phyloP scores from a whole-genome alignment of 108 stramenopile genomes.

The Nitzschia sp. region DNA sequence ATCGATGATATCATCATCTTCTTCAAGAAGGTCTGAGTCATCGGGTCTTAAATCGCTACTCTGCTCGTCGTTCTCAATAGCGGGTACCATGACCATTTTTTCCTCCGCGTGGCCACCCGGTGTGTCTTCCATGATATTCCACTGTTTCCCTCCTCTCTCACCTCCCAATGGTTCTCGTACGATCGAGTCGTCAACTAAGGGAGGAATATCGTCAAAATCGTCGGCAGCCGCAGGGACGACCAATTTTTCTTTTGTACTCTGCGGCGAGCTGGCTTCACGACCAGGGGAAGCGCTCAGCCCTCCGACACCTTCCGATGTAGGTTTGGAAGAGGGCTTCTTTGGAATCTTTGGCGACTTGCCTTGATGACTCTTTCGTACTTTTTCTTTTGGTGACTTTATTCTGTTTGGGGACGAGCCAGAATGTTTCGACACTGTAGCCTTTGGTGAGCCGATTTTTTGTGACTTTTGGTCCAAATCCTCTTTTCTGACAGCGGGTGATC shows the following conservation, averaged over 20 bases:
- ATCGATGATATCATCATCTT: slow-evolving; percentile 13
- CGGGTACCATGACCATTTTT: slow-evolving; percentile 11
- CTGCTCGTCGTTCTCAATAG: slow-evolving; percentile 26
- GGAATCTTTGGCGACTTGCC: neutral
- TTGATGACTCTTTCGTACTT: neutral
- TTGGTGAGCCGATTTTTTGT: no score
- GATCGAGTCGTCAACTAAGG: slow-evolving; percentile 8
- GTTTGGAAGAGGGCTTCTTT: neutral
- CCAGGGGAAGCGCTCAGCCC: no score
- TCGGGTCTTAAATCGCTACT: neutral
- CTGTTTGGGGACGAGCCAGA: no score
- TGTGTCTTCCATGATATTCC: slow-evolving; percentile 29
- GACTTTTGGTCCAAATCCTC: neutral
- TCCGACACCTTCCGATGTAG: no score
- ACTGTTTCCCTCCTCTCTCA: slow-evolving; percentile 7
- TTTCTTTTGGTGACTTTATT: neutral
- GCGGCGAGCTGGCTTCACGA: no score
- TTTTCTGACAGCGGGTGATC: neutral
- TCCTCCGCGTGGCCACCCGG: slow-evolving; percentile 26
- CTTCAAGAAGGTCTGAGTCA: neutral
- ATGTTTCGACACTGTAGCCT: no score
- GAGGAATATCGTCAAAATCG: slow-evolving; percentile 11
- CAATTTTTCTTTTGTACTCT: no score
- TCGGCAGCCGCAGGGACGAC: no score
- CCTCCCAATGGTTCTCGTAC: slow-evolving; percentile 4